Conservation (phyloP, 352 stramenopile genomes). For the Phytopythium kandeliae region DNA sequence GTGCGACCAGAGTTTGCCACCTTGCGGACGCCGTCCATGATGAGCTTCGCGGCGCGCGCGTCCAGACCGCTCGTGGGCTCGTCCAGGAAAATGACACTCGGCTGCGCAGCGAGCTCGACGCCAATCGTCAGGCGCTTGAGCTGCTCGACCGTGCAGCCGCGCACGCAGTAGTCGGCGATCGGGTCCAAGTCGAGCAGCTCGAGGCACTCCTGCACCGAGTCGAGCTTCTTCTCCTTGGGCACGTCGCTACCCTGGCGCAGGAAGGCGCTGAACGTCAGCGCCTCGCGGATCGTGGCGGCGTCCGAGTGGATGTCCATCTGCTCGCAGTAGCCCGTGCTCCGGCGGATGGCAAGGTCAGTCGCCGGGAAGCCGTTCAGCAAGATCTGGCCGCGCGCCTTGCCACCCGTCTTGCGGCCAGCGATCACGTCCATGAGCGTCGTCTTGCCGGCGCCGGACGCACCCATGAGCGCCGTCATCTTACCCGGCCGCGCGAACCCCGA, state of each 20-base stretch:
- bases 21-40: slow-evolving; percentile 83
- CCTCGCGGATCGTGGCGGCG: slow-evolving; percentile 84
- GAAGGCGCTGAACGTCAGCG: slow-evolving; percentile 84
- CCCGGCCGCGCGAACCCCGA: slow-evolving; percentile 43
- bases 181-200: slow-evolving; percentile 32
- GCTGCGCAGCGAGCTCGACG: slow-evolving; percentile 85
- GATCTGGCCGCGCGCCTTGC: slow-evolving; percentile 50
- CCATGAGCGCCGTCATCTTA: slow-evolving; percentile 59
- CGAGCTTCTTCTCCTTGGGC: slow-evolving; percentile 21
- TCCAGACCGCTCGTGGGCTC: slow-evolving; percentile 86
- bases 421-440: slow-evolving; percentile 90
- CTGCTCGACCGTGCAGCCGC: slow-evolving; percentile 33
- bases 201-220: slow-evolving; percentile 32
- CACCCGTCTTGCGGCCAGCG: slow-evolving; percentile 79
- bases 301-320: slow-evolving; percentile 85
- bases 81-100: slow-evolving; percentile 80
- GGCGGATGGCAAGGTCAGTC: slow-evolving; percentile 27
- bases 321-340: slow-evolving; percentile 43
- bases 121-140: slow-evolving; percentile 63
- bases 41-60: slow-evolving; percentile 63
- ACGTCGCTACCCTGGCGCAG: slow-evolving; percentile 45
- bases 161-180: slow-evolving; percentile 31
- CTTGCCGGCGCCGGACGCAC: slow-evolving; percentile 55
- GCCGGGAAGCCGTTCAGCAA: slow-evolving; percentile 31
- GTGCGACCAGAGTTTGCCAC: slow-evolving; percentile 60